These are phyloP conservation scores for Colletotrichum australisinense DNA, from an alignment of 2,329 filamentous ascomycete species.

Conservation along the genomic window DNA sequence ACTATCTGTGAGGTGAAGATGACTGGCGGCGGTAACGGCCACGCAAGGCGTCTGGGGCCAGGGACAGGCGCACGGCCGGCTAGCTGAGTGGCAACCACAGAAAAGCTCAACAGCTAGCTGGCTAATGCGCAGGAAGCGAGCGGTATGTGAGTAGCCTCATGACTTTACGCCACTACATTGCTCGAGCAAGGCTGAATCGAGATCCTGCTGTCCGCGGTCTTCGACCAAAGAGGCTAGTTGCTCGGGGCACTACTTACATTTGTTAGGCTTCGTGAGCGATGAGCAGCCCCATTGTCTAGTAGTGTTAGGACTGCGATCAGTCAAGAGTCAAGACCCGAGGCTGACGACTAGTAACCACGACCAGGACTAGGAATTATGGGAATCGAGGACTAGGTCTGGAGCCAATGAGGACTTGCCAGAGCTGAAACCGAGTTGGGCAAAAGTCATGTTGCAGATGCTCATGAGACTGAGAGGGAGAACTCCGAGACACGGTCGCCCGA, in stretches of 20 bases:
- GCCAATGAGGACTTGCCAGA: background rate
- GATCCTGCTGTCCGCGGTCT: background rate
- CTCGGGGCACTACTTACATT: too few species aligned
- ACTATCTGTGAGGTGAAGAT: background rate
- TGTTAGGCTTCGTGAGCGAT: background rate
- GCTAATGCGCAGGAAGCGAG: background rate
- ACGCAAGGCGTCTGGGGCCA: background rate
- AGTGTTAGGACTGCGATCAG: background rate
- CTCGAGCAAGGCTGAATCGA: slow-evolving; percentile 22
- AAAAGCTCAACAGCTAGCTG: background rate
- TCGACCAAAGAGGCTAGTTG: background rate
- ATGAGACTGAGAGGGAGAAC: background rate
- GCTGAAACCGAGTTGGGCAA: slow-evolving; percentile 1
- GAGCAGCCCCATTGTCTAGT: background rate
- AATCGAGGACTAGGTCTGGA: background rate
- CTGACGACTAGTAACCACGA: background rate
- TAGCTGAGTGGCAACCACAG: background rate
- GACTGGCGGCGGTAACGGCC: background rate
- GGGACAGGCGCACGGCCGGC: background rate
- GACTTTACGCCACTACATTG: background rate
- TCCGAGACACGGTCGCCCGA: slow-evolving; percentile 8
- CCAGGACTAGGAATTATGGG: background rate
- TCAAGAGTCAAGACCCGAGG: background rate
- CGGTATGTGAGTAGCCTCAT: background rate
- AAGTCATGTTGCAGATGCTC: slow-evolving; percentile 21